These are phyloP conservation scores for Isochrysis galbana DNA, from an alignment of 78 protist species.

Conservation along the genomic window DNA sequence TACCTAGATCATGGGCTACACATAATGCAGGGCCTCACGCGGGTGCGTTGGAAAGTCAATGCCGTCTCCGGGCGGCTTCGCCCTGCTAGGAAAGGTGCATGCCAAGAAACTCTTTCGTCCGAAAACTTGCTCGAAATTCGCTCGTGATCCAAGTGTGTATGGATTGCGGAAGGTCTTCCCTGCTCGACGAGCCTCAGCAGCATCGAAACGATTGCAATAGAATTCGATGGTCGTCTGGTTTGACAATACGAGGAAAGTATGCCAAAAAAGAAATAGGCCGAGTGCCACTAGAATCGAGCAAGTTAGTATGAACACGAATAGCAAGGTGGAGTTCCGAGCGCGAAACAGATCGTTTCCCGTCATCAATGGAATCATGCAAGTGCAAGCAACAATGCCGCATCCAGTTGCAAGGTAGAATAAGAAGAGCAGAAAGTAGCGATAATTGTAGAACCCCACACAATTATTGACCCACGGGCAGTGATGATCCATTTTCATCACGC, in stretches of 20 bases:
- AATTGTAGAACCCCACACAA: conserved; percentile 61
- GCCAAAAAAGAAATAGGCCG: conserved; percentile 58
- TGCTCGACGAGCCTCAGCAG: not conserved
- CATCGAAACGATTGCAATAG: conserved; percentile 42
- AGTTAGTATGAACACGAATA: not conserved
- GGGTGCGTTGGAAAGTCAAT: not conserved
- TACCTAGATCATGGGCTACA: not conserved
- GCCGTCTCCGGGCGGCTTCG: not conserved
- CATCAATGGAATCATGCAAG: not conserved
- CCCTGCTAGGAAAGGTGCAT: not conserved
- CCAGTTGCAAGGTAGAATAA: not conserved
- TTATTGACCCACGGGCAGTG: conserved; percentile 49
- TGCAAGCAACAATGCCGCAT: not conserved
- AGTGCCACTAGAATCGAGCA: conserved; percentile 40
- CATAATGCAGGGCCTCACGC: not conserved
- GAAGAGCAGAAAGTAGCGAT: not conserved
- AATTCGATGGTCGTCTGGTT: conserved; percentile 71
- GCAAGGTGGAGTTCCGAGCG: not conserved
- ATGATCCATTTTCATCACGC: not conserved
- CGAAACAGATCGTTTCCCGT: not conserved
- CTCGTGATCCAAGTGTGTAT: not conserved
- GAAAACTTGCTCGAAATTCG: not conserved
- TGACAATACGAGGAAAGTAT: conserved; percentile 45
- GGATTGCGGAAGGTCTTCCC: not conserved
- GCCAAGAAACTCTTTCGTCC: not conserved